Percentiles rank a stretch among this genome's conserved stretches.
Conservation (phyloP, 140 eudicot genomes). For the Cichorium intybus region DNA sequence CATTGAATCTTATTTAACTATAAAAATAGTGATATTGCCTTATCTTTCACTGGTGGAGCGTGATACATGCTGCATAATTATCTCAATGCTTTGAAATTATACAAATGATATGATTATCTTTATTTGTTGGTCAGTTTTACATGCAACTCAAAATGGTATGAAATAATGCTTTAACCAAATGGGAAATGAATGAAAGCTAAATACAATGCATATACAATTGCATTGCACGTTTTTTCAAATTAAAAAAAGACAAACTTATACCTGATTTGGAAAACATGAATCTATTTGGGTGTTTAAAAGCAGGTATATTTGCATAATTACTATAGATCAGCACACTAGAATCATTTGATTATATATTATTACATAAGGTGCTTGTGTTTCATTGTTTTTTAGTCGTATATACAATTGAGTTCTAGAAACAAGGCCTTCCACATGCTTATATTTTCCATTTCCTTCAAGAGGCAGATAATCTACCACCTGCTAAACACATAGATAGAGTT, state of each 20-base stretch:
- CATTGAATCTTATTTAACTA: no score
- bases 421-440: slow-evolving; percentile 2
- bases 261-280: neutral
- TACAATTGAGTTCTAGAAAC: slow-evolving; percentile 12
- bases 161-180: neutral
- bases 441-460: neutral
- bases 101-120: neutral
- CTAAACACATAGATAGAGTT: neutral
- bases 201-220: neutral
- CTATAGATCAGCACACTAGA: no score
- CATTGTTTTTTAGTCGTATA: neutral
- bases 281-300: neutral
- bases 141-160: neutral
- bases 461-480: neutral
- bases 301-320: slow-evolving; percentile 5
- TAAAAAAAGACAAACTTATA: slow-evolving; percentile 7
- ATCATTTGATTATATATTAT: no score
- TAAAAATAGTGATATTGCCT: neutral
- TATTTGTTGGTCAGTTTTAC: slow-evolving; percentile 2
- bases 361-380: no score
- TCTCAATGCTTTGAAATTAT: neutral
- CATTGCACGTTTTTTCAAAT: neutral
- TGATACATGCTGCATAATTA: no score
- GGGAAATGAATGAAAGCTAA: neutral
- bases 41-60: neutral